phyloP scores from a whole-genome alignment of 2,329 filamentous ascomycete genomes.

The Fusarium abutilonis region DNA sequence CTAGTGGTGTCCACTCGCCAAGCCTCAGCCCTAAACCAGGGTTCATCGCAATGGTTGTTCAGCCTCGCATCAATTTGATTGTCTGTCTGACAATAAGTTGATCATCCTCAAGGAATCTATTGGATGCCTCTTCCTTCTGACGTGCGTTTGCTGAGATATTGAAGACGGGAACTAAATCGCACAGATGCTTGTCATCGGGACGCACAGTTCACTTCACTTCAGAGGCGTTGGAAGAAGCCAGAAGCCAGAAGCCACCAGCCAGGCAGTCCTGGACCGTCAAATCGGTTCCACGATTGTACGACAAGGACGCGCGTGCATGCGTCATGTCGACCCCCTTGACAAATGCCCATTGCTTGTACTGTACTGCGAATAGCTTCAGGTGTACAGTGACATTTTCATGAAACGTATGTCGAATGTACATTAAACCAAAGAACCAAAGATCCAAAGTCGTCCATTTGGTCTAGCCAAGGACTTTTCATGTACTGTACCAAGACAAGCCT shows the following conservation, averaged over 20 bases:
- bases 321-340: slow-evolving; percentile 5
- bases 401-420: not conserved
- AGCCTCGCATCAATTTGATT: slow-evolving; percentile 39
- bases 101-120: slow-evolving; percentile 34
- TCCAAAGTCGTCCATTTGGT: not conserved
- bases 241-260: slow-evolving; percentile 5
- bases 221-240: slow-evolving; percentile 1
- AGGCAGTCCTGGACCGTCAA: not conserved
- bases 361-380: slow-evolving; percentile 21
- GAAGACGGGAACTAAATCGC: slow-evolving; percentile 40
- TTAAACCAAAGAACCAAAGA: slow-evolving; percentile 33
- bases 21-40: slow-evolving; percentile 35
- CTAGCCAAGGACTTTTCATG: not conserved
- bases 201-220: slow-evolving; percentile 16
- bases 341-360: not conserved
- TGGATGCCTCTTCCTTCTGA: slow-evolving; percentile 42
- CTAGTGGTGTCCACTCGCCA: slow-evolving; percentile 1
- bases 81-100: not conserved
- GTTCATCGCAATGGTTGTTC: slow-evolving; percentile 12
- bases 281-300: slow-evolving; percentile 2
- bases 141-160: slow-evolving; percentile 21
- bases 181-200: slow-evolving; percentile 32
- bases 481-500: no score
- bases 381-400: slow-evolving; percentile 3
- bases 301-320: slow-evolving; percentile 20